Evolutionary conservation across 2,329 filamentous ascomycete species (phyloP), one percentile per base, ranked within the genome.

Genomic region (Ciborinia camelliae): DNA sequence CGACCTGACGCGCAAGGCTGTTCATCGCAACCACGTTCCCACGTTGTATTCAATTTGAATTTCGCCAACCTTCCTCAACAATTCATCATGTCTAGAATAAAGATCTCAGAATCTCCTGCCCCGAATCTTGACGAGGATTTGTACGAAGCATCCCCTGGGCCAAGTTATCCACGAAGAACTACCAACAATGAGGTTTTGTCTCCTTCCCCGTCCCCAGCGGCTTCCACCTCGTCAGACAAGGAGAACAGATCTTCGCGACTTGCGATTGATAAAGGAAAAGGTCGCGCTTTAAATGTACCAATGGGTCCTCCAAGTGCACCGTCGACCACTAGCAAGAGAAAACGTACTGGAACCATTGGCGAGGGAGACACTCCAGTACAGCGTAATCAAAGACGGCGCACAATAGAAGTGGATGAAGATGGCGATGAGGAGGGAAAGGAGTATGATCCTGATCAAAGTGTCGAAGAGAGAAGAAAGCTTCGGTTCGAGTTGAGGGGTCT

Each of bases 361-460:
- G 70, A 71, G 48, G 45, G 47, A 50, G 70, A 71, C 3, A 52
- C 53, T 18, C 62, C 62, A 43, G 59, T 43, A 47, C 68, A 73
- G 37, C 67, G 71, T 5, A 65, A 65, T 30, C 69, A 66, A 68
- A 66, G 71, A 65, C 65, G 74, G 62, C 67, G 70, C 64, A 76
- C 68, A 14, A 68, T 70, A 10, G 73, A 75, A 35, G 73, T 66
- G 37, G 73, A 75, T 32, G 74, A 75, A 28, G 71, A 73, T 32
- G 71, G 70, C 53, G 69, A 68, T 4, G 75, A 76, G 10, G 73
- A 64, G 70, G 71, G 35, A 9, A 81, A 84, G 26, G 79, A 81
- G 68, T 96, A 93, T 76, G 90, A 97, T 73, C 93, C 92, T 0
- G 88, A 96, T 67, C 94, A 97, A 74, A 82, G 91, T 64, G 81